These are phyloP conservation scores for Onygena corvina DNA, from an alignment of 2,329 filamentous ascomycete species.

Conservation along the genomic window DNA sequence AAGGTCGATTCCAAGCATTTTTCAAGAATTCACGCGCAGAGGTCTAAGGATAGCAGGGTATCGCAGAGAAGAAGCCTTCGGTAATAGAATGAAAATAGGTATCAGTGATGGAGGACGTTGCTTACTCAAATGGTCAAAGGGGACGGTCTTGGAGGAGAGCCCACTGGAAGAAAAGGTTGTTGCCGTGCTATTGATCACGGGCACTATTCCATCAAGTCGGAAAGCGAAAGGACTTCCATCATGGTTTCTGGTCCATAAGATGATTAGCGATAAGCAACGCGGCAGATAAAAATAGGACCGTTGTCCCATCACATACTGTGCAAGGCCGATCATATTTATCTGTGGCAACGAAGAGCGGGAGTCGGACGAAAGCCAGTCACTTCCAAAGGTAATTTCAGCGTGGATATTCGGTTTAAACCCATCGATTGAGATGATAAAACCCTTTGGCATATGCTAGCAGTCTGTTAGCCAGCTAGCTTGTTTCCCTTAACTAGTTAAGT, in stretches of 20 bases:
- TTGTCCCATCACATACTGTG: not conserved
- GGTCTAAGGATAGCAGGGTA: not conserved
- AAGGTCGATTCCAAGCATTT: not conserved
- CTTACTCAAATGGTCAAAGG: conserved; percentile 6
- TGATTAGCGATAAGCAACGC: not conserved
- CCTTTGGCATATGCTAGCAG: not conserved
- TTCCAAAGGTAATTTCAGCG: conserved; percentile 5
- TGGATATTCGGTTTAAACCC: conserved; percentile 8
- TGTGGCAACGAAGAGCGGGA: not conserved
- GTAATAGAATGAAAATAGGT: not conserved
- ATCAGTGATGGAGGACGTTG: not conserved
- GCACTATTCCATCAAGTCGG: conserved; percentile 2
- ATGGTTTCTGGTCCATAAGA: not conserved
- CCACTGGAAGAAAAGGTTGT: not conserved
- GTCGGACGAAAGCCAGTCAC: conserved; percentile 3
- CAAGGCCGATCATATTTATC: conserved; percentile 7
- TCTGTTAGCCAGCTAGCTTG: not conserved
- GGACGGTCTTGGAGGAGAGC: not conserved
- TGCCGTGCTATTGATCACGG: not conserved
- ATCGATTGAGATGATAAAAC: conserved; percentile 7
- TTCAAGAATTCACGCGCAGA: not conserved
- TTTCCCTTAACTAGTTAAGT: not conserved
- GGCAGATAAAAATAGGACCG: not conserved
- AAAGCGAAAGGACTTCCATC: conserved; percentile 7
- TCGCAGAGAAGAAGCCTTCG: not conserved